Evolutionary conservation across 768 basidiomycete genomes (phyloP).

Genomic region (Psilocybe azurescens): DNA sequence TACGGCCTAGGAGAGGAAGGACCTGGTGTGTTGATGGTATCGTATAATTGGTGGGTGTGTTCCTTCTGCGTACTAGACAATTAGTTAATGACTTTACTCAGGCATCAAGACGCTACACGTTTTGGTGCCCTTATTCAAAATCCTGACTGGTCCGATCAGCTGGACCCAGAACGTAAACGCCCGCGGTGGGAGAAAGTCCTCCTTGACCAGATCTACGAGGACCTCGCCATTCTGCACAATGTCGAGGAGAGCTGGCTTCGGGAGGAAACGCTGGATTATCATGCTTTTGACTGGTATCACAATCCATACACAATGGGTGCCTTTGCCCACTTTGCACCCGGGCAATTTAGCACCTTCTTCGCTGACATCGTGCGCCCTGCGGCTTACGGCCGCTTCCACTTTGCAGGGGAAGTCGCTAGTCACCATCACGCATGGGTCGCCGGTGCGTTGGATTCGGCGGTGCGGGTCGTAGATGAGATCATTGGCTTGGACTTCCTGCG

Average conservation of each 20-base stretch:
- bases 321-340: slow-evolving; percentile 12
- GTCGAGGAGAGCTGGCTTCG: not conserved
- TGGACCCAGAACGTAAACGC: not conserved
- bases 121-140: slow-evolving; percentile 8
- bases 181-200: slow-evolving; percentile 2
- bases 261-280: not conserved
- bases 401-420: slow-evolving; percentile 13
- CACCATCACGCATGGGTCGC: slow-evolving; percentile 15
- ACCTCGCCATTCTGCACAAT: slow-evolving; percentile 5
- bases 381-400: slow-evolving; percentile 10
- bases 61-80: not conserved
- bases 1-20: slow-evolving; percentile 1
- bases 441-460: slow-evolving; percentile 13
- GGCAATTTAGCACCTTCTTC: slow-evolving; percentile 12
- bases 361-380: slow-evolving; percentile 4
- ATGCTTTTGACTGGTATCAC: slow-evolving; percentile 15
- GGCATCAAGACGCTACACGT: slow-evolving; percentile 12
- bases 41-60: slow-evolving; percentile 6
- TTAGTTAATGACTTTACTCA: not conserved
- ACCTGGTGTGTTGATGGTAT: slow-evolving; percentile 10
- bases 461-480: slow-evolving; percentile 10
- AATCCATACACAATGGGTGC: slow-evolving; percentile 12
- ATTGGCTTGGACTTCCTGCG: not conserved
- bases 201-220: slow-evolving; percentile 9
- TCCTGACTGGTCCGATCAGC: slow-evolving; percentile 1